phyloP scores from a whole-genome alignment of 805 yeast species.

The Ogataea dorogensis region DNA sequence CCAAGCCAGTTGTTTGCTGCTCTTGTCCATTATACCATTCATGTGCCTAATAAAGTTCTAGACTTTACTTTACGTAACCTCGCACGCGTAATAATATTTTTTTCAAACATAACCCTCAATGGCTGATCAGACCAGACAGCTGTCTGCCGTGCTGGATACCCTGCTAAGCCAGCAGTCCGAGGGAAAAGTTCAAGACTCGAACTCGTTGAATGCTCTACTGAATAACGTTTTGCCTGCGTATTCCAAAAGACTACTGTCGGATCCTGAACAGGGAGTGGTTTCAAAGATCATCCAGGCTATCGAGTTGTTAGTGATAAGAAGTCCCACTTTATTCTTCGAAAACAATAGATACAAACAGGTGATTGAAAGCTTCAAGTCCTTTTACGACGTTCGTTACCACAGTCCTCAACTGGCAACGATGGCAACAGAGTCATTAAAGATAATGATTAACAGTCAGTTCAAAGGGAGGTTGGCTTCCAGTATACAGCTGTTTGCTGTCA shows the following conservation, averaged over 20 bases:
- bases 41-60: slow-evolving; percentile 8
- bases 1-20: not conserved
- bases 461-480: slow-evolving; percentile 25
- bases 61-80: slow-evolving; percentile 1
- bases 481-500: slow-evolving; percentile 22
- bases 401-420: slow-evolving; percentile 21
- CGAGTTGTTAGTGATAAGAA: slow-evolving; percentile 22
- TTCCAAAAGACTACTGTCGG: slow-evolving; percentile 12
- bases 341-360: slow-evolving; percentile 21
- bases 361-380: slow-evolving; percentile 22
- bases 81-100: slow-evolving; percentile 10
- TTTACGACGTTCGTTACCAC: slow-evolving; percentile 29
- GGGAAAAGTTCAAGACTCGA: slow-evolving; percentile 27
- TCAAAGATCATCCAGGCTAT: slow-evolving; percentile 32
- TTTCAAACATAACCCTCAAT: slow-evolving; percentile 8
- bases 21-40: slow-evolving; percentile 5
- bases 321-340: slow-evolving; percentile 28
- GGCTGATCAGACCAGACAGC: slow-evolving; percentile 27
- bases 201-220: slow-evolving; percentile 31
- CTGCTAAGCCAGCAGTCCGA: slow-evolving; percentile 26
- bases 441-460: slow-evolving; percentile 23
- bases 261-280: slow-evolving; percentile 21
- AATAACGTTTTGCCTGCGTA: slow-evolving; percentile 31
- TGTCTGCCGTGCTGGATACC: slow-evolving; percentile 30
- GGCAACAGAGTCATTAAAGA: slow-evolving; percentile 25